Base-by-base conservation (phyloP, 2,329 filamentous ascomycete genomes). In the Teratosphaeria viscida region DNA sequence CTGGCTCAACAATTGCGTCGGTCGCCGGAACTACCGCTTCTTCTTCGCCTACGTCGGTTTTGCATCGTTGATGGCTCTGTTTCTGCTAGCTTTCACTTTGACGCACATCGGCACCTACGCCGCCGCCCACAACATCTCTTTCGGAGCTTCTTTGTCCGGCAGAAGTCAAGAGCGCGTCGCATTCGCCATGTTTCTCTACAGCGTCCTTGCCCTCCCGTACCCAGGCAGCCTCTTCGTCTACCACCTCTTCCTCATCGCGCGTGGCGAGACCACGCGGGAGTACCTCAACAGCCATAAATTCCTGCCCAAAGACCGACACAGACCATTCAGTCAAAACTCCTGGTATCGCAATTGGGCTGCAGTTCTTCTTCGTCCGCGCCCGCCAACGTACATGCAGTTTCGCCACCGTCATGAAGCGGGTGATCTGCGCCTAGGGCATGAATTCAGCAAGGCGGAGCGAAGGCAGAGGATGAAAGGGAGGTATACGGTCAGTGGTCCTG, bases 1-100 rank as follows among this genome's bases (percentile, higher is more conserved):
- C 16, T 99, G 94, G 94, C 83, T 99, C 64, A 99, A 99, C 77
- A 99, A 99, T 73, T 99, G 94, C 68, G 88, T 99, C 56, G 94
- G 94, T 52, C 87, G 92, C 65, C 89, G 94, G 68, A 99, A 99
- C 76, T 99, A 99, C 76, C 90, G 94, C 64, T 97, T 92, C 74
- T 99, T 99, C 75, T 96, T 97, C 73, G 83, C 88, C 11, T 99
- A 96, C 74, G 86, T 99, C 64, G 85, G 84, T 58, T 85, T 87
- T 14, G 85, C 84, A n/a, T 90, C 90, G 0, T 65, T 96, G 37
- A 80, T 96, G 19, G 82, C 86, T 0, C 70, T 91, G 16, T 92
- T 89, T 68, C 81, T 97, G 54, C 78, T 94, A 34, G 89, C 81
- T 23, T 86, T 88, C 27, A 90, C 85, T 62, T 78, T 96, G n/a